Conservation (phyloP, 2,329 filamentous ascomycete species). For the Talaromyces sp. region DNA sequence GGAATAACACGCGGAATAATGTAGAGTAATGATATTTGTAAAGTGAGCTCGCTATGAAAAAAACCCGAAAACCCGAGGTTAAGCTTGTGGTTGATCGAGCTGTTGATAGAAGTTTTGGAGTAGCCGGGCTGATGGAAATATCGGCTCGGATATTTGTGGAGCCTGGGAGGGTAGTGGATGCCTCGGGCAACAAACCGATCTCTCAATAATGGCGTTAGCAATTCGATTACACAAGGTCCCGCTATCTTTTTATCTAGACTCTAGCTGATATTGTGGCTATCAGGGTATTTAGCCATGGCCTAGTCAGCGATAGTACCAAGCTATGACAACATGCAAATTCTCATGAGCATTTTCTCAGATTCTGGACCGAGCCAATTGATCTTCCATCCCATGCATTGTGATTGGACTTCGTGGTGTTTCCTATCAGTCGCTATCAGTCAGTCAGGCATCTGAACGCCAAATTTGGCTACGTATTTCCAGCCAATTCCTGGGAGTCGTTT, state of each 20-base stretch:
- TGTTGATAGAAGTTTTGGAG: not conserved
- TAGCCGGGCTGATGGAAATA: not conserved
- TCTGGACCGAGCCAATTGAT: not conserved
- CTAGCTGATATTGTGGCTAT: not conserved
- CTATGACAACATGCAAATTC: not conserved
- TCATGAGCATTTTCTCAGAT: not conserved
- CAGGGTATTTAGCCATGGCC: not conserved
- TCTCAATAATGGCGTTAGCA: conserved; percentile 7
- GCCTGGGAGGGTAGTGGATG: not conserved
- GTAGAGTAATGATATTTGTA: conserved; percentile 5
- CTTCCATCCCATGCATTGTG: not conserved
- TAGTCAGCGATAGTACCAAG: not conserved
- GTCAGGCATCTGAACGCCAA: not conserved
- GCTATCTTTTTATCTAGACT: not conserved
- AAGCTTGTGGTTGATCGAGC: not conserved
- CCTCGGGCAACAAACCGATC: conserved; percentile 9
- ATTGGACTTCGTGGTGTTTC: not conserved
- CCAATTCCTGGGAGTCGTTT: not conserved
- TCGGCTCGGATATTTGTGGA: conserved; percentile 15
- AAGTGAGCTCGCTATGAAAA: not conserved
- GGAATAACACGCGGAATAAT: not conserved
- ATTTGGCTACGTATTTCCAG: not conserved
- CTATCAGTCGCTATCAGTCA: not conserved
- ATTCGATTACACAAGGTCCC: conserved; percentile 15
- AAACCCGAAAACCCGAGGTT: conserved; percentile 11